These are phyloP conservation scores for Rhodotorula kratochvilovae DNA, from an alignment of 768 basidiomycete species.

Conservation along the genomic window DNA sequence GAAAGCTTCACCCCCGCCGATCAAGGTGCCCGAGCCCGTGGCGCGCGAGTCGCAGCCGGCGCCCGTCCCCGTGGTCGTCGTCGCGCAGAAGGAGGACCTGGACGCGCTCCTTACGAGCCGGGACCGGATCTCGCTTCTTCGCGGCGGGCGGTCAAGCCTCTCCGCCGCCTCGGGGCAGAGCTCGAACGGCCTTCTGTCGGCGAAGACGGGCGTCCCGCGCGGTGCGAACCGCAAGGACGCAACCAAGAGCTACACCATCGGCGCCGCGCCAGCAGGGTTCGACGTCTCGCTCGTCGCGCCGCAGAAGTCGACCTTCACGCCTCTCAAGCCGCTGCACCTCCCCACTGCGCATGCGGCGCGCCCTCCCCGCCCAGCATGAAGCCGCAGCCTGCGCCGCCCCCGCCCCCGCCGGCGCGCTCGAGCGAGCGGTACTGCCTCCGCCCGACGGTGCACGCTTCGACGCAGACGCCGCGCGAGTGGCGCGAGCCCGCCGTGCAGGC, in stretches of 20 bases:
- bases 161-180: background rate
- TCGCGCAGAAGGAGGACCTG: background rate
- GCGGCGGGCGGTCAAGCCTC: conserved; percentile 8
- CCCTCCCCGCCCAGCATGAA: background rate
- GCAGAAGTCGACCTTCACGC: conserved; percentile 1
- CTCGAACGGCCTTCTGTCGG: too few relatives aligned
- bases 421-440: conserved; percentile 19
- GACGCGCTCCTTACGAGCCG: background rate
- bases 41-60: too few relatives aligned
- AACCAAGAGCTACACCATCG: conserved; percentile 8
- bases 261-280: background rate
- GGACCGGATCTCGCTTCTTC: conserved; percentile 12
- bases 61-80: background rate
- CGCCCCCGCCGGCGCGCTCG: background rate
- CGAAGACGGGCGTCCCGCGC: background rate
- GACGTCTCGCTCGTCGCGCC: background rate
- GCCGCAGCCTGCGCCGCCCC: background rate
- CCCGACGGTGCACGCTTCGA: conserved; percentile 11
- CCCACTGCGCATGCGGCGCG: background rate
- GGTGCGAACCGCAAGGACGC: conserved; percentile 7
- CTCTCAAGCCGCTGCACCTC: conserved; percentile 2
- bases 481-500: background rate
- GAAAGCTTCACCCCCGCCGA: background rate
- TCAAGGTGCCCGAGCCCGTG: too few relatives aligned
- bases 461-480: conserved; percentile 28